Conservation (phyloP, 202 grass and related monocot species). For the Digitaria exilis region DNA sequence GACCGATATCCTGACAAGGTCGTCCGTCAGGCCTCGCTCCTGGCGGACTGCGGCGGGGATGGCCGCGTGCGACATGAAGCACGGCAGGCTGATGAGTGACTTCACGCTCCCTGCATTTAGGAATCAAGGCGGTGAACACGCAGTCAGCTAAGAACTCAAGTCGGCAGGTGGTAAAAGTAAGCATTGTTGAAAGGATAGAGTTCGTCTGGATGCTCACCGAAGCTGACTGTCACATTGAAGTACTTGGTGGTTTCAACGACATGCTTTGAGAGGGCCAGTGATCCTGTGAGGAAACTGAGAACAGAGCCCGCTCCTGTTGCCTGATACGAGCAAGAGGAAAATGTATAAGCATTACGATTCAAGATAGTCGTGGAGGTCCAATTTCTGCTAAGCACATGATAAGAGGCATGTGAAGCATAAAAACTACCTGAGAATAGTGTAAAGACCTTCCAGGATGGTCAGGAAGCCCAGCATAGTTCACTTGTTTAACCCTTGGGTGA, state of each 20-base stretch:
- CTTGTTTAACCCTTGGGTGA: constrained; percentile 85
- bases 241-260: constrained; percentile 85
- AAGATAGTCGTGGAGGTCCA: neutral
- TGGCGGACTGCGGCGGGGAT: constrained; percentile 69
- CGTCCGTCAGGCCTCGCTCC: constrained; percentile 78
- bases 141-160: neutral
- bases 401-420: neutral
- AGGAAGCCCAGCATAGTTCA: constrained; percentile 91
- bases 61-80: constrained; percentile 97
- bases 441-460: constrained; percentile 70
- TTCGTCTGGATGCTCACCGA: constrained; percentile 59
- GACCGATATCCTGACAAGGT: constrained; percentile 86
- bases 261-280: constrained; percentile 81
- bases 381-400: neutral
- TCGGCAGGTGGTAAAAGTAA: neutral
- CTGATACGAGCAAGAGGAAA: constrained; percentile 39
- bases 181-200: neutral
- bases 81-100: constrained; percentile 91
- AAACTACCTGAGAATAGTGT: constrained; percentile 85
- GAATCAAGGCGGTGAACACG: neutral
- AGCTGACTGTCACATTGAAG: constrained; percentile 91
- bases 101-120: constrained; percentile 82
- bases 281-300: constrained; percentile 90
- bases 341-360: neutral
- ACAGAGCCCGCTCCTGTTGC: constrained; percentile 93